Evolutionary conservation across 2,329 filamentous ascomycete species (phyloP), one percentile per base, ranked within the genome.

Genomic region (Diaporthe helianthi): DNA sequence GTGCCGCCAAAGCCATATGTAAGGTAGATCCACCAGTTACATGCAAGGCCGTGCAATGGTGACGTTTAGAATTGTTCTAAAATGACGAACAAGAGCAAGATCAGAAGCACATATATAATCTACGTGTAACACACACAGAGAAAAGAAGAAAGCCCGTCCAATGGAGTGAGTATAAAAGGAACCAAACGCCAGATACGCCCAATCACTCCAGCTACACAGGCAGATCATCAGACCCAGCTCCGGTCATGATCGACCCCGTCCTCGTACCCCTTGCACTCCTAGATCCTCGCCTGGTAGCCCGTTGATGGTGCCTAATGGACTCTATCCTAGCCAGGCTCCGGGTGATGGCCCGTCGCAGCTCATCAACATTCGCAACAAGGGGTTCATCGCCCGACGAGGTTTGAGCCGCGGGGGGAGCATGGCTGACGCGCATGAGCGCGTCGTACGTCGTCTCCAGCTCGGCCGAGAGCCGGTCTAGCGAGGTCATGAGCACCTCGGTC

Each of bases 371-470:
- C 13, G 52, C 41, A 2, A 67, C 17, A 6, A 67, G 41, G 17
- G 52, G 51, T 19, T 41, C 41, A 10, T 47, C 38, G 29, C 31
- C 13, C 29, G 31, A 17, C 19, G 46, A 15, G 12, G 10, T 31
- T 15, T 36, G 33, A 33, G 2, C 7, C 12, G 6, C 12, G 2
- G 41, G 29, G 4, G 52, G 64, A 15, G 26, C 13, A 5, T 67
- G 52, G 29, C 41, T 49, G 26, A 67, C 41, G 1, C 65, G 52
- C 29, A 67, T 36, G 22, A 67, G 52, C 5, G 52, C 65, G 7
- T 49, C 41, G n/a, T 67, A 36, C 4, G 65, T 67, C 52, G 46
- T 36, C 29, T 67, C 65, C 41, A 67, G 65, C 65, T 67, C 65
- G 29, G 31, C 46, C 1, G 65, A 67, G 13, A 67, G 65, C 17